Conservation (phyloP, 495 filamentous ascomycete genomes). For the Choiromyces venosus region DNA sequence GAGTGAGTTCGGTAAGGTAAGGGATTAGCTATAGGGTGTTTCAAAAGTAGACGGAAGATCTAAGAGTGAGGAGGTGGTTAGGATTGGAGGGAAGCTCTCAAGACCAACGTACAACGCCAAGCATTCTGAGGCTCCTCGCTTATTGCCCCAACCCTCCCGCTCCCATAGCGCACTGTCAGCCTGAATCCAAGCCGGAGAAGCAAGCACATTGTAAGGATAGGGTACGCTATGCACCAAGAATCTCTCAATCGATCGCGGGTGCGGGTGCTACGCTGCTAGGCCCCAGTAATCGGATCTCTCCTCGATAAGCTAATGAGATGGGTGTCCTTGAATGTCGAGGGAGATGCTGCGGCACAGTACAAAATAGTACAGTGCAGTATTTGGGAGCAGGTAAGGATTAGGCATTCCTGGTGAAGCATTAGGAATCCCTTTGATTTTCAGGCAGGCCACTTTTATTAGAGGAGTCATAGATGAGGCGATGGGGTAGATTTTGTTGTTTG, state of each 20-base stretch:
- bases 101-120: neutral
- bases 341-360: neutral
- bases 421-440: neutral
- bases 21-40: neutral
- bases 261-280: neutral
- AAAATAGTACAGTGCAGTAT: neutral
- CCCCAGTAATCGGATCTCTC: neutral
- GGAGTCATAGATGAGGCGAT: neutral
- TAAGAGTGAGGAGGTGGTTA: neutral
- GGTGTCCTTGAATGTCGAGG: neutral
- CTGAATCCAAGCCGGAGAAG: neutral
- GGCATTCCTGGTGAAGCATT: neutral
- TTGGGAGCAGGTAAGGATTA: neutral
- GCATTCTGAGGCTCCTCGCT: neutral
- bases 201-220: neutral
- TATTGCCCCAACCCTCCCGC: neutral
- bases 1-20: neutral
- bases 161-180: neutral
- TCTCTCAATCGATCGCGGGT: neutral
- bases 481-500: neutral
- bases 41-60: neutral
- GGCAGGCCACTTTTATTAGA: neutral
- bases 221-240: neutral
- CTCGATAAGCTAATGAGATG: neutral
- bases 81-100: neutral